phyloP scores from a whole-genome alignment of 2,329 filamentous ascomycete genomes.

The Fusarium sp. region DNA sequence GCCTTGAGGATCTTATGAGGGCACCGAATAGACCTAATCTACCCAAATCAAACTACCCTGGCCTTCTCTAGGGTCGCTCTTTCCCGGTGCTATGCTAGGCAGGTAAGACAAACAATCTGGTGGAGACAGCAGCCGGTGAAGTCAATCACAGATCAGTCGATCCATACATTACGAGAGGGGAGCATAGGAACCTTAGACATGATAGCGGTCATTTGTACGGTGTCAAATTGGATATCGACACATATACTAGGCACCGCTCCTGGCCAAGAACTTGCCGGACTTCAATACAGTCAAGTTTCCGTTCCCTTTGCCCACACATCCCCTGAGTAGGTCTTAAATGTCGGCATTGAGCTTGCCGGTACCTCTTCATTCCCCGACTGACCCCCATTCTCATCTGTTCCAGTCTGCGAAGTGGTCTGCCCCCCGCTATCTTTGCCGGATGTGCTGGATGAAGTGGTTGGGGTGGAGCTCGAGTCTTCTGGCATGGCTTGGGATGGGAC shows the following conservation, averaged over 20 bases:
- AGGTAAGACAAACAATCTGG: not conserved
- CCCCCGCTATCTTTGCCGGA: not conserved
- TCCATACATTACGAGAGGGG: not conserved
- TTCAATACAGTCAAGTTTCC: not conserved
- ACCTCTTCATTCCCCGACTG: not conserved
- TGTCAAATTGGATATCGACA: not conserved
- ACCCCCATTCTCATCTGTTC: not conserved
- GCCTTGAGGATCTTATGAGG: not conserved
- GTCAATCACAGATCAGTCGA: not conserved
- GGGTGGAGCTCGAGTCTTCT: not conserved
- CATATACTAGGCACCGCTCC: not conserved
- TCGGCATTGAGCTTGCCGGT: not conserved
- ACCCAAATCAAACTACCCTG: not conserved
- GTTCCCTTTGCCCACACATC: not conserved
- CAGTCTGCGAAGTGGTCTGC: not conserved
- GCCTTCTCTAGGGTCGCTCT: not conserved
- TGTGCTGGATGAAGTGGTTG: not conserved
- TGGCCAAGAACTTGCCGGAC: not conserved
- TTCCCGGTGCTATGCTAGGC: not conserved
- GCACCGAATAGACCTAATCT: not conserved
- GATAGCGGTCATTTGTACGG: not conserved
- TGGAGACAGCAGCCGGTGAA: not conserved
- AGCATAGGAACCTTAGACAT: not conserved
- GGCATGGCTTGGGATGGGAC: not conserved
- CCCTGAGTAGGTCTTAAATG: not conserved